phyloP scores from a whole-genome alignment of 2,329 filamentous ascomycete species.

The Pseudogymnoascus sp. region DNA sequence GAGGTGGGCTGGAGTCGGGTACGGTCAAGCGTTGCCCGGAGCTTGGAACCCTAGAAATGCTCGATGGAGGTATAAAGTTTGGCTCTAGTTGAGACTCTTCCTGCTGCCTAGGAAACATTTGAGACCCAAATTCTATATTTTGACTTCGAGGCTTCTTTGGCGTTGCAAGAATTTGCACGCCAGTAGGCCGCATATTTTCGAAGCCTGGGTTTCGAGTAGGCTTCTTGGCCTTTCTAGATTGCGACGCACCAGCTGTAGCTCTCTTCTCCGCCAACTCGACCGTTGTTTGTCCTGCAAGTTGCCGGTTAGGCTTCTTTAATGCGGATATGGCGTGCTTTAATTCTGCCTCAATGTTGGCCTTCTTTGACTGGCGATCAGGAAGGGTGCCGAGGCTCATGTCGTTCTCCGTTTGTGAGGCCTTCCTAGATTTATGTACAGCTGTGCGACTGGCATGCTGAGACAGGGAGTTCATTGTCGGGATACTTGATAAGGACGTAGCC shows the following conservation, averaged over 20 bases:
- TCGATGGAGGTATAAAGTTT: constrained; percentile 21
- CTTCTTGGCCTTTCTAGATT: constrained; percentile 47
- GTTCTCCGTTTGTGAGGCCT: constrained; percentile 44
- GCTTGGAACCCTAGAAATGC: constrained; percentile 24
- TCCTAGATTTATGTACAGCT: constrained; percentile 34
- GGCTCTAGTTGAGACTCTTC: constrained; percentile 14
- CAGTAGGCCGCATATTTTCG: constrained; percentile 12
- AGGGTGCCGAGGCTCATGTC: constrained; percentile 44
- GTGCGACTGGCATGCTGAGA: constrained; percentile 30
- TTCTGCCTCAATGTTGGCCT: constrained; percentile 61
- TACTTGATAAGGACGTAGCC: constrained; percentile 42
- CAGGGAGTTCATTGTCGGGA: constrained; percentile 38
- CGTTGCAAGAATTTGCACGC: constrained; percentile 29
- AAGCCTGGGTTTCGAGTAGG: constrained; percentile 33
- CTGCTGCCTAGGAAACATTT: constrained; percentile 12
- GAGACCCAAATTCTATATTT: constrained; percentile 19
- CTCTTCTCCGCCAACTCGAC: constrained; percentile 61
- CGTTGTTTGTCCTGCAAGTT: constrained; percentile 58
- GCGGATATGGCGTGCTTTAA: constrained; percentile 66
- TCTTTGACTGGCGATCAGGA: constrained; percentile 49
- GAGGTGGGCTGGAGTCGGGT: background rate
- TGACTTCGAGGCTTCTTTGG: constrained; percentile 27
- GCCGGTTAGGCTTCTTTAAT: constrained; percentile 68
- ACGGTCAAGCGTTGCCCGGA: constrained; percentile 14
- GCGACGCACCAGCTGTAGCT: constrained; percentile 39